Conservation (phyloP, 2,329 filamentous ascomycete genomes). For the Pestalotiopsis sp. region DNA sequence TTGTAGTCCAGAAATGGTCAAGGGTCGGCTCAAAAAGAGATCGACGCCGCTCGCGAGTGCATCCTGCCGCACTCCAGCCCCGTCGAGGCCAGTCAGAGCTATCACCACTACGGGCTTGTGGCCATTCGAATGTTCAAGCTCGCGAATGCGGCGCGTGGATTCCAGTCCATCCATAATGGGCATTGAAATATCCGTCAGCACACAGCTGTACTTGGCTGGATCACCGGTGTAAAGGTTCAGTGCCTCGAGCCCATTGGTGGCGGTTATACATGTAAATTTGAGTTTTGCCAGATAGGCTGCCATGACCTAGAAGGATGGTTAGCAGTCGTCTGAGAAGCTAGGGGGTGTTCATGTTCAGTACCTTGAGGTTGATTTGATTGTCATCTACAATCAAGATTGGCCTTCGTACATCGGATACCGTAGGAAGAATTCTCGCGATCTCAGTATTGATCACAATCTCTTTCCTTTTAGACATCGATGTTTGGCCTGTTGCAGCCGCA, state of each 20-base stretch:
- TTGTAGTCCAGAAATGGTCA: background rate
- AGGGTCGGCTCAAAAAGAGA: constrained; percentile 49
- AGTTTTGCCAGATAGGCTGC: constrained; percentile 33
- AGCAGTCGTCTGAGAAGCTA: background rate
- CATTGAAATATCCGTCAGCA: constrained; percentile 41
- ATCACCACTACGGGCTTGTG: constrained; percentile 43
- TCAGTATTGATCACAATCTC: background rate
- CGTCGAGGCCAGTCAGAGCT: constrained; percentile 47
- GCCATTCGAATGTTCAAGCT: constrained; percentile 39
- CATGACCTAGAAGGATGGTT: constrained; percentile 24
- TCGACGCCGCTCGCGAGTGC: constrained; percentile 48
- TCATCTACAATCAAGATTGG: constrained; percentile 40
- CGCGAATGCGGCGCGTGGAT: constrained; percentile 42
- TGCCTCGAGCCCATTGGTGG: constrained; percentile 40
- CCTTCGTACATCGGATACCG: background rate
- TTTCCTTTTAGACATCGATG: background rate
- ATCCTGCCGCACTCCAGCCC: constrained; percentile 44
- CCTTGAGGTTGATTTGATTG: constrained; percentile 39
- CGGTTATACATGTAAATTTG: constrained; percentile 32
- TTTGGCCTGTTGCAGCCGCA: background rate
- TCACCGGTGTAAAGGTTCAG: constrained; percentile 32
- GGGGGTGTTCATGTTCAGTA: background rate
- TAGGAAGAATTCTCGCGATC: background rate
- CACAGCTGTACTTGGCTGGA: constrained; percentile 16
- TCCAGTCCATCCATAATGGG: constrained; percentile 46